Evolutionary conservation across 352 stramenopile species (phyloP).

Genomic region (Phytopythium boreale): DNA sequence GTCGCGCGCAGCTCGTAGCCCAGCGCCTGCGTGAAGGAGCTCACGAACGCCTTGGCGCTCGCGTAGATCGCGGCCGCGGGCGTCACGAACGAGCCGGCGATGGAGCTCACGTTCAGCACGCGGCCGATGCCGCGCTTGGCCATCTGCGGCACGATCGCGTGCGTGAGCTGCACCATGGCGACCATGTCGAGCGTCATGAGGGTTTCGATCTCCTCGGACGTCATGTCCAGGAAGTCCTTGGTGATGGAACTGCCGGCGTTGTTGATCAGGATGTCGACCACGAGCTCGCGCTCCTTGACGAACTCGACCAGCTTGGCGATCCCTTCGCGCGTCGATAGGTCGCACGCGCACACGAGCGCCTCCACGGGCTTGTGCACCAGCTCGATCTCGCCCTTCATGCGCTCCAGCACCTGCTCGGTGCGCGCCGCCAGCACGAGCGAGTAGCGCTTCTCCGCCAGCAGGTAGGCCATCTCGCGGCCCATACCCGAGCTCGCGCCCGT

Average conservation of each 20-base stretch:
- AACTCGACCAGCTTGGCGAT: constrained; percentile 59
- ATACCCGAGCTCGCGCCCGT: constrained; percentile 76
- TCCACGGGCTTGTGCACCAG: constrained; percentile 58
- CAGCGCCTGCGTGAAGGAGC: constrained; percentile 72
- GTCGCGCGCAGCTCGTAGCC: constrained; percentile 78
- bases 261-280: constrained; percentile 87
- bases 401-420: constrained; percentile 53
- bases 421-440: constrained; percentile 69
- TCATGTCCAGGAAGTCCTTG: constrained; percentile 43
- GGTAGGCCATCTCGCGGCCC: constrained; percentile 73
- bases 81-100: constrained; percentile 42
- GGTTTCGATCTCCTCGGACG: constrained; percentile 39
- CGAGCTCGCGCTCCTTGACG: constrained; percentile 48
- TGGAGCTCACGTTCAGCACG: constrained; percentile 81
- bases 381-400: constrained; percentile 74
- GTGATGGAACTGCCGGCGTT: constrained; percentile 53
- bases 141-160: constrained; percentile 73
- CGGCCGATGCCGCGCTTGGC: constrained; percentile 55
- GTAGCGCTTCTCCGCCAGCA: constrained; percentile 78
- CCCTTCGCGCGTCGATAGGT: constrained; percentile 48
- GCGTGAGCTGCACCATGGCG: constrained; percentile 56
- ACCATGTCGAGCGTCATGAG: constrained; percentile 74
- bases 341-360: constrained; percentile 55
- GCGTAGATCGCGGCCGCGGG: constrained; percentile 73
- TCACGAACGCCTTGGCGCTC: constrained; percentile 74